Base-by-base conservation (phyloP, 2,329 filamentous ascomycete species). In the Nemania diffusa region DNA sequence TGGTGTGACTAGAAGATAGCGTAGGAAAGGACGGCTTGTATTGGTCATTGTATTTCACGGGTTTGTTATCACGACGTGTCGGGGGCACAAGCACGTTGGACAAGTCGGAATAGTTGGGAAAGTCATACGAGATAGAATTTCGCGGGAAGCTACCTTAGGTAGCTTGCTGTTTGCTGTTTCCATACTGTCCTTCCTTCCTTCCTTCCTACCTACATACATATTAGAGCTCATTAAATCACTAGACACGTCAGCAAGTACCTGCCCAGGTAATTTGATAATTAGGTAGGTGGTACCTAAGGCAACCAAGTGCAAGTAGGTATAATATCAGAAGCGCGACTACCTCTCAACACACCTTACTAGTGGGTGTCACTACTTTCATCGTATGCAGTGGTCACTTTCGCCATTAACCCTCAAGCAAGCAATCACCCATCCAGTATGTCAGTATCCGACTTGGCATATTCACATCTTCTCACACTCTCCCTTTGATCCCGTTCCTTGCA, bases 91-190 rank as follows among this genome's bases (percentile, higher is more conserved):
- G 52, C 24, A 42, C 27, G 27, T 32, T 22, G 15, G 50, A 53
- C 46, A 34, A 53, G 24, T 29, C 24, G 26, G 48, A 27, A 29
- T 4, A 32, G n/a, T 2, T 13, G 5, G 17, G 17, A 9, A 53
- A 29, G 34, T 24, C n/a, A 13, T 40, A 64, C 51, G 27, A 57
- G 42, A 37, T 48, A 42, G 11, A 29, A 3, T 22, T 52, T 37
- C 8, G 20, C 62, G 52, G 62, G 61, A 61, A 61, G 52, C 26
- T 50, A 20, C 37, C 5, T 40, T 32, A 9, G 29, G 9, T 32
- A 32, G 42, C 65, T n/a, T 37, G 44, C 9, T 62, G 52, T 62
- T 62, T 65, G 62, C 4, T 61, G 24, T 51, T 56, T 52, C 51
- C 24, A 26, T 40, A 22, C n/a, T 8, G 9, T 37, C 3, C 9